Evolutionary conservation across 352 stramenopile species (phyloP).

Genomic region (Lagenidium giganteum): DNA sequence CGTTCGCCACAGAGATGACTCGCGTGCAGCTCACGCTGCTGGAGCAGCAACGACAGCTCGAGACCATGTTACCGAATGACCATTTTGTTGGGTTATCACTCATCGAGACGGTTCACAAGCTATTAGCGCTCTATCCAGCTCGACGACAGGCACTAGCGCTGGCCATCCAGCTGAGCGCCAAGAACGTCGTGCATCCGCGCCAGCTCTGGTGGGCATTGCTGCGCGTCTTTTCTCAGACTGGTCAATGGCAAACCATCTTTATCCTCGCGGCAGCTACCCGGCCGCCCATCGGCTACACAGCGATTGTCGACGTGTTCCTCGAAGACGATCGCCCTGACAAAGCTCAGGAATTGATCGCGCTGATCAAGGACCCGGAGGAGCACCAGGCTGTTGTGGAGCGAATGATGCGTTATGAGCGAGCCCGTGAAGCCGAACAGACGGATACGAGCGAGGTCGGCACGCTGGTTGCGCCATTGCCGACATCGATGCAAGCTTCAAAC

Average conservation of each 20-base stretch:
- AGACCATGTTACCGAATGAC: slow-evolving; percentile 26
- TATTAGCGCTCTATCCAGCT: slow-evolving; percentile 41
- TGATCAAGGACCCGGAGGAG: slow-evolving; percentile 25
- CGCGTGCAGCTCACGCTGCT: slow-evolving; percentile 40
- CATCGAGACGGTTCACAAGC: slow-evolving; percentile 52
- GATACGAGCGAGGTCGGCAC: too few relatives aligned
- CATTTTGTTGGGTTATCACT: slow-evolving; percentile 45
- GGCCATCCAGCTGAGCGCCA: slow-evolving; percentile 31
- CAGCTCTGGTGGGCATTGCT: slow-evolving; percentile 58
- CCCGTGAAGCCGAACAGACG: too few relatives aligned
- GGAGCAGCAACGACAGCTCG: slow-evolving; percentile 32
- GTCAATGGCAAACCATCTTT: slow-evolving; percentile 46
- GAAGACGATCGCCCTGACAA: slow-evolving; percentile 36
- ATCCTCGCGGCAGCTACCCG: slow-evolving; percentile 25
- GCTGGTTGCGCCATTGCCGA: too few relatives aligned
- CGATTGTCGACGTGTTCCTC: slow-evolving; percentile 41
- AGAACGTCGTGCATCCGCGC: slow-evolving; percentile 35
- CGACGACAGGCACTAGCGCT: slow-evolving; percentile 27
- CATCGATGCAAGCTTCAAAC: too few relatives aligned
- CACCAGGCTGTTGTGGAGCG: slow-evolving; percentile 22
- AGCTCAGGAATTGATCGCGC: slow-evolving; percentile 24
- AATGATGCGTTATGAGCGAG: too few relatives aligned
- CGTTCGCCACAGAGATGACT: slow-evolving; percentile 47
- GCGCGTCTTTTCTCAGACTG: slow-evolving; percentile 28
- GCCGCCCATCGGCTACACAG: slow-evolving; percentile 35